Base-by-base conservation (phyloP, 768 basidiomycete genomes). In the Rubroboletus satanas region DNA sequence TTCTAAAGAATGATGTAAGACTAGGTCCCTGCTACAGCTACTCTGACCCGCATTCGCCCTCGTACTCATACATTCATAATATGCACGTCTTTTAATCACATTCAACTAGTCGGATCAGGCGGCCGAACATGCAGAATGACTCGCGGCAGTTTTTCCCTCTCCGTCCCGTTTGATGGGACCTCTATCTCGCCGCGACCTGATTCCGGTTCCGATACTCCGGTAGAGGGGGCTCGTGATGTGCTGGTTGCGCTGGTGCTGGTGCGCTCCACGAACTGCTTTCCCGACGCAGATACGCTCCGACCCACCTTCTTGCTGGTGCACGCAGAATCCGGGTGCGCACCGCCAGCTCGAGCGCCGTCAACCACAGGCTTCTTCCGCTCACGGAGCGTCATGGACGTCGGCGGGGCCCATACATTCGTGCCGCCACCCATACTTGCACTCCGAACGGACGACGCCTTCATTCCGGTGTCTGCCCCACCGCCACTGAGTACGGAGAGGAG, bases 71-170 rank as follows among this genome's bases (percentile, higher is more conserved):
- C 29, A 29, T 9, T 29, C 29, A 9, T 9, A 29, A 32, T 32
- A 32, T 10, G 11, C 45, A 21, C 8, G 3, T 5, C 14, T 15
- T 32, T 23, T 11, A 9, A 23, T 31, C 28, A 45, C 28, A 11
- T 18, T 58, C 31, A 49, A 12, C 41, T 29, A 28, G 45, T 23
- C 18, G 18, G 18, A 69, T 61, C 70, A 23, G 73, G 67, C 5
- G 75, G 69, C 2, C 79, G 74, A 68, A 90, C 73, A 71, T 81
- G 80, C 49, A 84, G 64, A 48, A 81, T 78, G 6, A 85, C 82
- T 52, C 75, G 74, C 0, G 81, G 83, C 1, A 83, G 64, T 58
- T 79, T 83, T 73, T 78, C 83, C 75, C 75, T 41, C 23, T 42
- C 60, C 18, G 47, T 35, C 51, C 54, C 51, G 49, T 50, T 15